Evolutionary conservation across 352 stramenopile genomes (phyloP).

Genomic region (Phytophthora sojae): DNA sequence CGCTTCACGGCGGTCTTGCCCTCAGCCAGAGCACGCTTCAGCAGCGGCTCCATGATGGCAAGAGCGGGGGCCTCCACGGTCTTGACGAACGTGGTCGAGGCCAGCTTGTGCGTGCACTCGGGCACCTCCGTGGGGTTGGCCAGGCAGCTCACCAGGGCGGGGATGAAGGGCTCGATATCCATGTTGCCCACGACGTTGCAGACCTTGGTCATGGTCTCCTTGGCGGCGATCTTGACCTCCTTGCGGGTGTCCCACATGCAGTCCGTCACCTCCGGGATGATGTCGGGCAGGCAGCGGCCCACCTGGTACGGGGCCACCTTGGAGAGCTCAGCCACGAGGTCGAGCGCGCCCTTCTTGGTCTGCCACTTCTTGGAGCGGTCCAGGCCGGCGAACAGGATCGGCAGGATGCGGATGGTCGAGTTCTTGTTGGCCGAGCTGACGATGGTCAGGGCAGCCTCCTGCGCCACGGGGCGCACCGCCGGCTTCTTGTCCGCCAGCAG

Average conservation of each 20-base stretch:
- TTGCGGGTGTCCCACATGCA: constrained; percentile 99
- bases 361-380: constrained; percentile 95
- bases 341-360: constrained; percentile 96
- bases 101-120: constrained; percentile 99
- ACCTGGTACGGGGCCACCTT: constrained; percentile 95
- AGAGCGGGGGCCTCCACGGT: constrained; percentile 96
- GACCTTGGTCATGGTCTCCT: constrained; percentile 94
- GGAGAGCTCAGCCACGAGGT: constrained; percentile 94
- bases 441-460: constrained; percentile 85
- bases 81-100: constrained; percentile 99
- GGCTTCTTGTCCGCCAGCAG: constrained; percentile 89
- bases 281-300: constrained; percentile 94
- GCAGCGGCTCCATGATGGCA: constrained; percentile 97
- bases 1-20: constrained; percentile 97
- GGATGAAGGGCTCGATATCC: constrained; percentile 99
- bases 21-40: constrained; percentile 96
- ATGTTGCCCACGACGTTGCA: constrained; percentile 98
- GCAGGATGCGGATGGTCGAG: constrained; percentile 87
- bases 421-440: constrained; percentile 89
- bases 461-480: constrained; percentile 63
- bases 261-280: constrained; percentile 97
- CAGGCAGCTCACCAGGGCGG: constrained; percentile 96
- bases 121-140: constrained; percentile 97
- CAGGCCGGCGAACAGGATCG: constrained; percentile 92
- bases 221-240: constrained; percentile 96